These are phyloP conservation scores for Penicillium sp. DNA, from an alignment of 2,329 filamentous ascomycete species.

Conservation along the genomic window DNA sequence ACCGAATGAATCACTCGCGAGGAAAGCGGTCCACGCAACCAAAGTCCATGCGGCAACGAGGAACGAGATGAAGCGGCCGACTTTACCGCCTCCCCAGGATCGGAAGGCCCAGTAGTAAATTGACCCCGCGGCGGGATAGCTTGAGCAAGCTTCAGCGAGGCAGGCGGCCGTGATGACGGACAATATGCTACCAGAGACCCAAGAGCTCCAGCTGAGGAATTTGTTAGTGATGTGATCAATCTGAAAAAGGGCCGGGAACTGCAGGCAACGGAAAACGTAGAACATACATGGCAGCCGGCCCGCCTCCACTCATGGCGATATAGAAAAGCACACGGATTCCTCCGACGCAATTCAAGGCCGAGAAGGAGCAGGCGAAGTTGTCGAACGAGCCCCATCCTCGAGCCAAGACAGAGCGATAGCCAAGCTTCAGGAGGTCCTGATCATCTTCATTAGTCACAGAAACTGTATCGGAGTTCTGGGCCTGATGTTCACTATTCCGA, in stretches of 20 bases:
- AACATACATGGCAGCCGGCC: conserved; percentile 27
- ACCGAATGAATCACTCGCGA: conserved; percentile 29
- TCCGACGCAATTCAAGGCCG: conserved; percentile 29
- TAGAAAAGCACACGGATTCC: conserved; percentile 32
- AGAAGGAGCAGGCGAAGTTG: conserved; percentile 32
- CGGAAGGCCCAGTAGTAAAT: conserved; percentile 36
- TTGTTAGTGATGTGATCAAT: conserved; percentile 4
- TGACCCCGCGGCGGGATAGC: conserved; percentile 32
- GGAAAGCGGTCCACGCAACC: conserved; percentile 53
- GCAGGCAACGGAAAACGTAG: neutral
- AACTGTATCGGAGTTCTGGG: conserved; percentile 7
- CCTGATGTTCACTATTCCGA: neutral
- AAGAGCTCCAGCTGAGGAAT: conserved; percentile 21
- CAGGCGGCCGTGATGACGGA: conserved; percentile 31
- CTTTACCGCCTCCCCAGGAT: conserved; percentile 27
- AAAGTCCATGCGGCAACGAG: conserved; percentile 58
- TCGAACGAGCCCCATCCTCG: conserved; percentile 30
- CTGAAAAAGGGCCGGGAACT: neutral
- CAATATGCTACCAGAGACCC: conserved; percentile 25
- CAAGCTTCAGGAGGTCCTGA: conserved; percentile 27
- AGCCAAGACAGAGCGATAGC: conserved; percentile 28
- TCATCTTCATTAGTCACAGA: conserved; percentile 27
- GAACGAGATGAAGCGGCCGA: conserved; percentile 42
- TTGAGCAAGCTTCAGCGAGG: conserved; percentile 34
- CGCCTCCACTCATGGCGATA: conserved; percentile 29